Percentiles rank a stretch among this genome's conserved stretches.
phyloP scores from a whole-genome alignment of 176 grass and related monocot species.

The Carex littledalei region DNA sequence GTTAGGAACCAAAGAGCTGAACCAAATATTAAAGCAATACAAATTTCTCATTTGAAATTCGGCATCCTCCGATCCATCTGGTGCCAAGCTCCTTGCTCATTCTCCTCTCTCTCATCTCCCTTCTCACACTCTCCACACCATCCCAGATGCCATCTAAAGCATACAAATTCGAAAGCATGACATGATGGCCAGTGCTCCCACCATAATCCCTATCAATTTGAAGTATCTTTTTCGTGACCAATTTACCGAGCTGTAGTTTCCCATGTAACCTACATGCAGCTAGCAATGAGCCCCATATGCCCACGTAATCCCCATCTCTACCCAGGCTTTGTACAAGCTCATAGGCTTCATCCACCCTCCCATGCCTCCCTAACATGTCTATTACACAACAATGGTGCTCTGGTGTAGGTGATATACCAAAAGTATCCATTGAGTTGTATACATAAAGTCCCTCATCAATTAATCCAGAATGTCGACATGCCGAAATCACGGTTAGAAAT shows the following conservation, averaged over 20 bases:
- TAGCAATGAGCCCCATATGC: slow-evolving; percentile 83
- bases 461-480: slow-evolving; percentile 70
- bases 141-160: slow-evolving; percentile 60
- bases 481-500: slow-evolving; percentile 64
- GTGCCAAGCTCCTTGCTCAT: slow-evolving; percentile 46
- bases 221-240: slow-evolving; percentile 52
- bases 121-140: slow-evolving; percentile 67
- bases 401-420: slow-evolving; percentile 44
- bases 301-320: slow-evolving; percentile 49
- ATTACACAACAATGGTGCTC: slow-evolving; percentile 69
- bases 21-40: neutral
- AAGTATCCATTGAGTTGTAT: slow-evolving; percentile 64
- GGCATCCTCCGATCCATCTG: slow-evolving; percentile 54
- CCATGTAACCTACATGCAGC: slow-evolving; percentile 58
- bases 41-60: slow-evolving; percentile 22
- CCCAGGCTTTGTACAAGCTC: slow-evolving; percentile 63
- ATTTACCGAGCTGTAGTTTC: slow-evolving; percentile 51
- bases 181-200: slow-evolving; percentile 45
- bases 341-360: slow-evolving; percentile 73
- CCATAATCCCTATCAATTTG: slow-evolving; percentile 54
- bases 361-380: slow-evolving; percentile 60
- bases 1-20: neutral
- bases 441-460: slow-evolving; percentile 61
- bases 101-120: slow-evolving; percentile 69
- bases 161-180: slow-evolving; percentile 63